Evolutionary conservation across 2,329 filamentous ascomycete genomes (phyloP).

Genomic region (Emmonsiellopsis sp.): DNA sequence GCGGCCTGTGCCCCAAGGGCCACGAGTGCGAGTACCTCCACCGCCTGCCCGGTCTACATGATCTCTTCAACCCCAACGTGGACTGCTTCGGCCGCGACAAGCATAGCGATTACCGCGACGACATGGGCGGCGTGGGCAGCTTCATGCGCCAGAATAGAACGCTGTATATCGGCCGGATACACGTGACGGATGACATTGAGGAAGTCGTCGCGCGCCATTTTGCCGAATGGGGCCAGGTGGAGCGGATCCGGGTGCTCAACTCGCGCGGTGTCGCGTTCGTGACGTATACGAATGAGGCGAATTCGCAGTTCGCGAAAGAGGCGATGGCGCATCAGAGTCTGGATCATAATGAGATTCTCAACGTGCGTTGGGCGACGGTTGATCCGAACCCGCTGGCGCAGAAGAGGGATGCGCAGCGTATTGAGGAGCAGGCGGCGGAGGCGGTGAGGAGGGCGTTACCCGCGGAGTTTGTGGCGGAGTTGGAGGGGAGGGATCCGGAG

Average conservation of each 20-base stretch:
- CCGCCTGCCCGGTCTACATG: slow-evolving; percentile 73
- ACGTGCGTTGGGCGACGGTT: slow-evolving; percentile 93
- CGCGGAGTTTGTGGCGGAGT: slow-evolving; percentile 82
- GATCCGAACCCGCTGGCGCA: slow-evolving; percentile 94
- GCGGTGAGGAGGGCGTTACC: slow-evolving; percentile 82
- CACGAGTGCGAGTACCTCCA: slow-evolving; percentile 93
- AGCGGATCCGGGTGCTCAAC: slow-evolving; percentile 80
- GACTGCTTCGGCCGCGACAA: slow-evolving; percentile 95
- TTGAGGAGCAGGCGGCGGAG: slow-evolving; percentile 95
- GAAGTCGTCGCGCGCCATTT: slow-evolving; percentile 93
- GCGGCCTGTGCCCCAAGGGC: slow-evolving; percentile 74
- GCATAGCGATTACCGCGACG: slow-evolving; percentile 84
- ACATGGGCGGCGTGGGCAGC: slow-evolving; percentile 93
- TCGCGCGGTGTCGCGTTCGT: slow-evolving; percentile 87
- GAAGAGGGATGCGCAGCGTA: slow-evolving; percentile 74
- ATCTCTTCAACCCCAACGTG: slow-evolving; percentile 86
- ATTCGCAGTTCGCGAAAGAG: slow-evolving; percentile 84
- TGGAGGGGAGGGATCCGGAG: slow-evolving; percentile 83
- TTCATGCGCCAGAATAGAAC: slow-evolving; percentile 94
- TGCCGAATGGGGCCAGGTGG: slow-evolving; percentile 90
- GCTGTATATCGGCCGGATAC: slow-evolving; percentile 85
- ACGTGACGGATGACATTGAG: slow-evolving; percentile 94
- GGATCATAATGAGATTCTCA: slow-evolving; percentile 85
- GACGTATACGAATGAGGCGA: slow-evolving; percentile 85
- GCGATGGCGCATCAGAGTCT: slow-evolving; percentile 92